Evolutionary conservation across 2,329 filamentous ascomycete species (phyloP), one percentile per base, ranked within the genome.

Genomic region (Xylariaceae sp.): DNA sequence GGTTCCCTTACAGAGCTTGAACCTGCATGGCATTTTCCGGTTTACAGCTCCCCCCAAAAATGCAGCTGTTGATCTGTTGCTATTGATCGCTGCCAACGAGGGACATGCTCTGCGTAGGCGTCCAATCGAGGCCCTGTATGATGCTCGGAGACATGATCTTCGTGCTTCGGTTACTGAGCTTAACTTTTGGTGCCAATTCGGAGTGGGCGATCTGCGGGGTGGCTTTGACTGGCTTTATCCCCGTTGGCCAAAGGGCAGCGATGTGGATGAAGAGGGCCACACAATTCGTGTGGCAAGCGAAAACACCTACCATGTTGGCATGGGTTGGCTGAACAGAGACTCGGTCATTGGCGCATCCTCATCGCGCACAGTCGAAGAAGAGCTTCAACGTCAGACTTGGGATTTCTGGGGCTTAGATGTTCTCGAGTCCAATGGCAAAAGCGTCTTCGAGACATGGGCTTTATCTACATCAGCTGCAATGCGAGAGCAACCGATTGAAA

Each of bases 161-260:
- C 82, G 93, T 41, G 88, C 84, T 17, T 83, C 85, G 2, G 79
- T 98, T 37, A 82, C 77, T 42, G 89, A 97, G 47, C 74, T 98
- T 19, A 84, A 95, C 60, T 93, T 94, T 60, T 98, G 91, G 91
- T 98, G 94, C 61, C 93, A 98, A 61, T 89, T 97, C 65, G 89
- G 85, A 0, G 81, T 98, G 9, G 94, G 93, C 4, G 93, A 95
- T 59, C 73, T 80, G n/a, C 86, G 86, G 52, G 86, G 87, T 16
- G 91, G 93, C 0, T 77, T 95, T 34, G 87, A 91, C 54, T 98
- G 94, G 91, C 87, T 95, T 54, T 82, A 85, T 52, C 79, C 84
- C 36, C 76, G 84, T 42, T 91, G 83, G 81, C 86, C 87, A 8
- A 77, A 74, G 34, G 86, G 86, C 0, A 73, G 73, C 18, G 86